Conservation (phyloP, 768 basidiomycete species). For the Boletellus sp. region DNA sequence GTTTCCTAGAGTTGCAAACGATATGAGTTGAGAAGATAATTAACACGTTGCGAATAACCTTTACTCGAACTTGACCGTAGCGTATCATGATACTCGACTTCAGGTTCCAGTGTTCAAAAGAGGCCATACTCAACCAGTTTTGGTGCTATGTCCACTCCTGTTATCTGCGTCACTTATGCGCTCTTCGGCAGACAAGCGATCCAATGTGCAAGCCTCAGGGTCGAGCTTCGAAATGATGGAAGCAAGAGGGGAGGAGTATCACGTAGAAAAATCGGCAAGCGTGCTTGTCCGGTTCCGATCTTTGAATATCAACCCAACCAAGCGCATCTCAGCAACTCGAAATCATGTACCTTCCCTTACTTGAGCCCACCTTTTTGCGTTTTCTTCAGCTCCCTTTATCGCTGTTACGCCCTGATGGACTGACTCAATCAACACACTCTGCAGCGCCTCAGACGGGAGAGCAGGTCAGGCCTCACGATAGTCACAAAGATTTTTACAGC, state of each 20-base stretch:
- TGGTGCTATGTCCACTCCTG: too few species aligned
- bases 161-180: too few species aligned
- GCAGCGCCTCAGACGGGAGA: neutral
- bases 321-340: neutral
- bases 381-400: conserved; percentile 15
- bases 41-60: too few species aligned
- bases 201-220: neutral
- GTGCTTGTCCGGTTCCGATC: too few species aligned
- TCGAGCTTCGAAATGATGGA: neutral
- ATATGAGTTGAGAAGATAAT: too few species aligned
- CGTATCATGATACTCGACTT: too few species aligned
- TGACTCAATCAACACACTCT: too few species aligned
- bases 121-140: too few species aligned
- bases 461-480: neutral
- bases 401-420: neutral
- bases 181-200: neutral
- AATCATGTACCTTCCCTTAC: conserved; percentile 16
- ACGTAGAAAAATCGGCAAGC: neutral
- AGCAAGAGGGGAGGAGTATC: neutral
- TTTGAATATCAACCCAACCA: neutral
- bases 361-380: conserved; percentile 5
- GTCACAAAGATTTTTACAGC: neutral
- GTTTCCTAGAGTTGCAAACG: too few species aligned
- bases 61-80: too few species aligned
- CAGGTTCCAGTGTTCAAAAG: too few species aligned